Evolutionary conservation across 2,329 filamentous ascomycete genomes (phyloP).

Genomic region (Blastomyces parvus): DNA sequence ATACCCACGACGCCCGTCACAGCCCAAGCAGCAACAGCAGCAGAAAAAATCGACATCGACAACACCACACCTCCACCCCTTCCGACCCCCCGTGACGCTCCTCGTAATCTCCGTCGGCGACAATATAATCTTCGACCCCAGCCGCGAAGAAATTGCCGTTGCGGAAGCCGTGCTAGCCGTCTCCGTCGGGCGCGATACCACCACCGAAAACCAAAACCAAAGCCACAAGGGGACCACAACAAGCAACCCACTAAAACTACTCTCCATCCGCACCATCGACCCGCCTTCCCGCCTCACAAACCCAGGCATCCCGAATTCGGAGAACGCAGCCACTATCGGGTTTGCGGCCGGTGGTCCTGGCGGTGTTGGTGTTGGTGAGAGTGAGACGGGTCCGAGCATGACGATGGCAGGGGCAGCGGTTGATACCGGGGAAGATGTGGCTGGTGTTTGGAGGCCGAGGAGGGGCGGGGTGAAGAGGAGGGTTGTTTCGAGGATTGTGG

Average conservation of each 20-base stretch:
- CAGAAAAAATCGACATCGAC: constrained; percentile 18
- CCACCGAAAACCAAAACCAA: constrained; percentile 28
- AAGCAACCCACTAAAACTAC: constrained; percentile 44
- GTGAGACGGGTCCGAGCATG: constrained; percentile 33
- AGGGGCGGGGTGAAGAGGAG: constrained; percentile 70
- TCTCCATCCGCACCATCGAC: constrained; percentile 64
- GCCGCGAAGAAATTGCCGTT: constrained; percentile 82
- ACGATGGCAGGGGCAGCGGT: constrained; percentile 30
- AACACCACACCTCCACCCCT: constrained; percentile 23
- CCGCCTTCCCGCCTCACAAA: constrained; percentile 64
- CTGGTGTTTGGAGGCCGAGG: constrained; percentile 76
- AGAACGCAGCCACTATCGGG: constrained; percentile 47
- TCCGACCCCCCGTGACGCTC: constrained; percentile 74
- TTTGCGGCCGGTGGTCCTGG: constrained; percentile 27
- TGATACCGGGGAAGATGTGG: constrained; percentile 50
- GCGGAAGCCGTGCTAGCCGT: constrained; percentile 83
- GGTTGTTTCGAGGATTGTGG: constrained; percentile 64
- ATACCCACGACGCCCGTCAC: constrained; percentile 47
- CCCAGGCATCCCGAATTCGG: constrained; percentile 56
- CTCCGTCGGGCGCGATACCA: constrained; percentile 44
- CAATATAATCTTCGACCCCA: constrained; percentile 91
- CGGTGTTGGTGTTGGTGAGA: constrained; percentile 24
- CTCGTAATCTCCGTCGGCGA: constrained; percentile 77
- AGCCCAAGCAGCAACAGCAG: constrained; percentile 19
- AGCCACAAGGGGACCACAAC: constrained; percentile 31